Base-by-base conservation (phyloP, 2,329 filamentous ascomycete genomes). In the Cryphonectria carpinicola region DNA sequence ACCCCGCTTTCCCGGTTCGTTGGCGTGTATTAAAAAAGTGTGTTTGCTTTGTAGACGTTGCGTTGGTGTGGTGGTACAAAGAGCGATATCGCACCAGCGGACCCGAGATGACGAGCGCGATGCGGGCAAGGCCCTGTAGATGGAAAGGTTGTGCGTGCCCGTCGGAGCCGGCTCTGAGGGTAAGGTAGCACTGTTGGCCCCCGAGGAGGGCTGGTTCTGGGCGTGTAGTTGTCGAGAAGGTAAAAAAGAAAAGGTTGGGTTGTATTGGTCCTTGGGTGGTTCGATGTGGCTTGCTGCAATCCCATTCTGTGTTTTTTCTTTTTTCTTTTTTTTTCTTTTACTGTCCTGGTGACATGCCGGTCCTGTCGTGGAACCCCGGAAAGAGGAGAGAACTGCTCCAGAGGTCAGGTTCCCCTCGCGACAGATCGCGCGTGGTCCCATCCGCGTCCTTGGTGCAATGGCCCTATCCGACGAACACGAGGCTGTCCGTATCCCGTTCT, bases 141-240 rank as follows among this genome's bases (percentile, higher is more conserved):
- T 22, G 43, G 22, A 41, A 71, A 25, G 66, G 52, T 66, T 66
- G 62, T 70, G 70, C 60, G 70, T 72, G 72, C 75, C 70, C 60
- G 61, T 68, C 39, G 71, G 71, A 72, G 69, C 68, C 66, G 63
- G 71, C 70, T 71, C 70, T 58, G 54, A 32, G 71, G 71, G 28
- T 58, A 35, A 58, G 13, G 54, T 58, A 19, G 54, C 54, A 58
- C 54, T 58, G 25, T 28, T 32, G 54, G 13, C 25, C 54, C 54
- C 61, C 22, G 37, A 63, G 56, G n/a, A 41, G 49, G 46, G 37
- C 32, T 60, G 67, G 49, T 60, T 69, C 37, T 65, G 32, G 25
- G 14, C 37, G 60, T 32, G 37, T 64, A 32, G 32, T n/a, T 35
- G 61, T 63, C 22, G 61, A 64, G 25, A 49, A 35, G n/a, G 19